These are phyloP conservation scores for Escallonia herrerae DNA, from an alignment of 129 eudicot species.

Conservation along the genomic window DNA sequence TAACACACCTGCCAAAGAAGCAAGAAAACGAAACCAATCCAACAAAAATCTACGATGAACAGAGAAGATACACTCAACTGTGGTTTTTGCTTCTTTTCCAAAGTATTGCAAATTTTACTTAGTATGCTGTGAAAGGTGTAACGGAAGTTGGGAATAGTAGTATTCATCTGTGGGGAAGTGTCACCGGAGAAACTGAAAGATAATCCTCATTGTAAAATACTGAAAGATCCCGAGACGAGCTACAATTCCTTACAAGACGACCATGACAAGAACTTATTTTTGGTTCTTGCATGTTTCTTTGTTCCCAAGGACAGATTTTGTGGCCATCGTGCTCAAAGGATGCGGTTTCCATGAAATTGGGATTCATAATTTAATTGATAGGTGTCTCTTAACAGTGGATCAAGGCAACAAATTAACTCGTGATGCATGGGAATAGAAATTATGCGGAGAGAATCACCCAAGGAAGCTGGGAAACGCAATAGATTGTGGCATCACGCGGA, in stretches of 20 bases:
- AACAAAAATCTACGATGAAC: no score
- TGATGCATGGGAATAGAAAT: conserved; percentile 36
- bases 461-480: conserved; percentile 10
- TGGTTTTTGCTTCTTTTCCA: no score
- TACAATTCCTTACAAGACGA: conserved; percentile 8
- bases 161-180: conserved; percentile 4
- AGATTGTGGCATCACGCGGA: conserved; percentile 23
- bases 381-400: conserved; percentile 15
- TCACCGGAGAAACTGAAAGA: conserved; percentile 7
- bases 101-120: no score
- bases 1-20: no score
- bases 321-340: conserved; percentile 14
- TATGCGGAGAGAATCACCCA: conserved; percentile 18
- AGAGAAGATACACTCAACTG: no score
- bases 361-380: conserved; percentile 21
- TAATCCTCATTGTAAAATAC: not conserved
- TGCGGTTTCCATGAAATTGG: conserved; percentile 20
- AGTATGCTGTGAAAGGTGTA: conserved; percentile 3
- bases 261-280: conserved; percentile 16
- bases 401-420: not conserved
- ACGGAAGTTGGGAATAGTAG: not conserved
- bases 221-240: conserved; percentile 9
- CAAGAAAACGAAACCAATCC: no score
- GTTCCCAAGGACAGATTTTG: conserved; percentile 11
- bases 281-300: conserved; percentile 39